These are phyloP conservation scores for Tephrocybe sp. DNA, from an alignment of 768 basidiomycete species.

Conservation along the genomic window DNA sequence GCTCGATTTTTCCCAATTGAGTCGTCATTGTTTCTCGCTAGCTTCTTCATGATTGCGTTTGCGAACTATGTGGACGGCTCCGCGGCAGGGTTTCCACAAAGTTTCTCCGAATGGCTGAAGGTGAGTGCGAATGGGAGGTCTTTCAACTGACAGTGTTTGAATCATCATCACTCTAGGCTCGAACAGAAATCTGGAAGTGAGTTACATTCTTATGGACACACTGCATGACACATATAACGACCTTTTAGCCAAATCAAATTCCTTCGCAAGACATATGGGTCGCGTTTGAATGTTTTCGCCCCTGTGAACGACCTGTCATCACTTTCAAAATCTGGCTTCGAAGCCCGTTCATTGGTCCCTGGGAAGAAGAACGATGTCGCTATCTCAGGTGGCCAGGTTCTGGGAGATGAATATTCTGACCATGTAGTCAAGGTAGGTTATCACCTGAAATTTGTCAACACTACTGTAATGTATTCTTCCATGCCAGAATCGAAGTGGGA, in stretches of 20 bases:
- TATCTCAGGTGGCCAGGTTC: slow-evolving; percentile 77
- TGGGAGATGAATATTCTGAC: slow-evolving; percentile 95
- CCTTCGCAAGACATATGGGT: slow-evolving; percentile 78
- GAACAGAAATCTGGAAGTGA: slow-evolving; percentile 94
- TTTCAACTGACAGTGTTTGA: not conserved
- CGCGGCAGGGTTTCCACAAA: slow-evolving; percentile 51
- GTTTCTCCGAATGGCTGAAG: slow-evolving; percentile 88
- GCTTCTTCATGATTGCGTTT: slow-evolving; percentile 94
- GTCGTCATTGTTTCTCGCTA: slow-evolving; percentile 25
- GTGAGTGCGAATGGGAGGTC: slow-evolving; percentile 36
- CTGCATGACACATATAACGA: not conserved
- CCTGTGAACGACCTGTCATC: slow-evolving; percentile 87
- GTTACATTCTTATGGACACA: slow-evolving; percentile 22
- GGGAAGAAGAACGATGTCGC: slow-evolving; percentile 76
- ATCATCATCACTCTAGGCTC: slow-evolving; percentile 39
- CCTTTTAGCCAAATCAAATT: slow-evolving; percentile 76
- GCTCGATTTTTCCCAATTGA: not conserved
- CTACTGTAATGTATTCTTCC: not conserved
- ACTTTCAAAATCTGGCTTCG: slow-evolving; percentile 69
- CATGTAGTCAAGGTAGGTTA: slow-evolving; percentile 79
- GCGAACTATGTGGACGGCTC: slow-evolving; percentile 81
- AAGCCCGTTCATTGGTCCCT: slow-evolving; percentile 53
- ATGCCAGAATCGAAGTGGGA: slow-evolving; percentile 81
- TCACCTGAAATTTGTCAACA: not conserved
- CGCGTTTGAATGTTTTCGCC: slow-evolving; percentile 84